A percentile compares a stretch with the other conserved stretches of the same genome.
phyloP scores from a whole-genome alignment of 805 yeast species.

The Yamadazyma philogaea region DNA sequence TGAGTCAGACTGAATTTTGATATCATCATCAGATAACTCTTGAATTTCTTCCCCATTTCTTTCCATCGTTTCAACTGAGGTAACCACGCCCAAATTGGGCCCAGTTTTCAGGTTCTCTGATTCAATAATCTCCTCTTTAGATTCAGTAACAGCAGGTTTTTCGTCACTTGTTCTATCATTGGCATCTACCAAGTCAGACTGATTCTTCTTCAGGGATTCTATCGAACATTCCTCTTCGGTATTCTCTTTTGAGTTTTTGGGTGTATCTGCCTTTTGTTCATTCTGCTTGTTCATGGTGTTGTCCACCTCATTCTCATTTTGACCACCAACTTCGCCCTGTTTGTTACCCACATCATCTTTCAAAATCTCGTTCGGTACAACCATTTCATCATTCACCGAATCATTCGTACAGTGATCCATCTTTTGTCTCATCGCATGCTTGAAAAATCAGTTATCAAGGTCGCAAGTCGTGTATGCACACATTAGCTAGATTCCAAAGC shows the following conservation, averaged over 20 bases:
- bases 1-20: slow-evolving; percentile 18
- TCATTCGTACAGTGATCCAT: background rate
- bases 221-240: background rate
- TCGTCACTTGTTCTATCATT: background rate
- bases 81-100: background rate
- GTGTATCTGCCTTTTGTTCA: background rate
- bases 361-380: background rate
- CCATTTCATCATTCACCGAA: background rate
- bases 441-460: background rate
- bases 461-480: background rate
- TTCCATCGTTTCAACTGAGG: background rate
- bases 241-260: background rate
- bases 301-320: background rate
- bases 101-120: background rate
- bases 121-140: background rate
- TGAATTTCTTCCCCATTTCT: slow-evolving; percentile 11
- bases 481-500: too few relatives aligned
- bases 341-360: background rate
- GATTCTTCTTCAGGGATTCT: background rate
- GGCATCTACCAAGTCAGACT: background rate
- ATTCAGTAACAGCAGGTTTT: background rate
- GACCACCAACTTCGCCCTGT: background rate
- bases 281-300: background rate
- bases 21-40: slow-evolving; percentile 28
- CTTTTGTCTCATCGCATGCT: background rate